Conservation (phyloP, 2,329 filamentous ascomycete species). For the Nigrospora oryzae region DNA sequence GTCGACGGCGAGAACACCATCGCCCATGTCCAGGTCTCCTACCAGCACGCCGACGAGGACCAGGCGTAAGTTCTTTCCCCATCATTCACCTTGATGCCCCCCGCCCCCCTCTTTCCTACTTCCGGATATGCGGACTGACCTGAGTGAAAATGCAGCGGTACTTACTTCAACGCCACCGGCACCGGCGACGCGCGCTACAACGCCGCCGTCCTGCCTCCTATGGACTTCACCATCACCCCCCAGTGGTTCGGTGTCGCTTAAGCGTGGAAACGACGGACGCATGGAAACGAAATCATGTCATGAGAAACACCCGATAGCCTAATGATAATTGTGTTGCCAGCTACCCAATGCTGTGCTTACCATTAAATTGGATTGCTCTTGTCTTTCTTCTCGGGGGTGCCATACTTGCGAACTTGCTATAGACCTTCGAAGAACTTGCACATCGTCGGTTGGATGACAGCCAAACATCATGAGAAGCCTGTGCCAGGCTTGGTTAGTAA, state of each 20-base stretch:
- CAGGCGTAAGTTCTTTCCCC: background rate
- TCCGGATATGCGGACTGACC: background rate
- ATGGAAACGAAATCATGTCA: background rate
- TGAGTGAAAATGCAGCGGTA: background rate
- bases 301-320: too few species aligned
- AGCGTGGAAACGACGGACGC: background rate
- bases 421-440: too few species aligned
- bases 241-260: background rate
- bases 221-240: background rate
- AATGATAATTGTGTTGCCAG: too few species aligned
- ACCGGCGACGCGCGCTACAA: background rate
- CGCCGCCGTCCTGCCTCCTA: background rate
- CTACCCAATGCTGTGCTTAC: too few species aligned
- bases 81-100: background rate
- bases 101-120: background rate
- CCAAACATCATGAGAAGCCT: too few species aligned
- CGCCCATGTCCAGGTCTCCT: background rate
- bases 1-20: background rate
- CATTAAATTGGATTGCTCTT: too few species aligned
- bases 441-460: too few species aligned
- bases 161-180: conserved; percentile 1
- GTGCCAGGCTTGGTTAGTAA: too few species aligned
- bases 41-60: background rate
- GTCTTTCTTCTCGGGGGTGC: too few species aligned
- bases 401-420: too few species aligned